Evolutionary conservation across 1,139 yeast genomes (phyloP).

Genomic region (Taphrina sp.): DNA sequence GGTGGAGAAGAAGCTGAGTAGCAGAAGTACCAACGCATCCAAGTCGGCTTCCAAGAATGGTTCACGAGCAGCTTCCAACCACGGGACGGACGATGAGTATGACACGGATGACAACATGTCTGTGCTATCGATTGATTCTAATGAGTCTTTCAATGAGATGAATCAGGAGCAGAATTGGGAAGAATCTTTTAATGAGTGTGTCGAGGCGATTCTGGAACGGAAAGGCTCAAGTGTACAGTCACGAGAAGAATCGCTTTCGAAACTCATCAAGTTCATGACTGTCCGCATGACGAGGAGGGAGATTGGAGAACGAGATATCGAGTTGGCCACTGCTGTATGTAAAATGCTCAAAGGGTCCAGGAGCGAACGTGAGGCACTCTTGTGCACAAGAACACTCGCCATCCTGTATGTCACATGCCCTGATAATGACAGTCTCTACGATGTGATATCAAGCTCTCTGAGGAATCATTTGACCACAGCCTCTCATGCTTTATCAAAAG

Average conservation of each 20-base stretch:
- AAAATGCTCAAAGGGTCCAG: constrained; percentile 35
- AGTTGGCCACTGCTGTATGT: constrained; percentile 34
- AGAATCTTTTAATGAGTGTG: constrained; percentile 31
- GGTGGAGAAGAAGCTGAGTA: constrained; percentile 21
- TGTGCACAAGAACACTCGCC: constrained; percentile 30
- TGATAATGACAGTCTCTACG: constrained; percentile 31
- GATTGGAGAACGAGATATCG: constrained; percentile 34
- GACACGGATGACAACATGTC: constrained; percentile 35
- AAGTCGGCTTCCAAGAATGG: constrained; percentile 15
- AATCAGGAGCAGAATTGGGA: constrained; percentile 36
- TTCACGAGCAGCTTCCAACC: constrained; percentile 30
- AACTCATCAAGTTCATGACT: constrained; percentile 35
- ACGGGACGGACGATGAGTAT: constrained; percentile 35
- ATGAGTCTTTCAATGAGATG: constrained; percentile 15
- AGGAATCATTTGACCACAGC: constrained; percentile 15
- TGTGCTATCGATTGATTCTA: constrained; percentile 31
- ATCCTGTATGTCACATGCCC: constrained; percentile 37
- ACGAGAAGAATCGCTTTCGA: constrained; percentile 36
- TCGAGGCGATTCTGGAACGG: constrained; percentile 38
- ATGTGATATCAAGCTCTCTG: constrained; percentile 10
- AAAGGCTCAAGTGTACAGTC: constrained; percentile 34
- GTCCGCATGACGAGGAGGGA: constrained; percentile 35
- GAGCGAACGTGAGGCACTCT: constrained; percentile 34
- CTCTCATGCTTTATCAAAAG: constrained; percentile 28
- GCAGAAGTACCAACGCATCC: constrained; percentile 51